A percentile compares a stretch with the other conserved stretches of the same genome.
Conservation (phyloP, 1,139 yeast species). For the Meyerozyma smithsonii region DNA sequence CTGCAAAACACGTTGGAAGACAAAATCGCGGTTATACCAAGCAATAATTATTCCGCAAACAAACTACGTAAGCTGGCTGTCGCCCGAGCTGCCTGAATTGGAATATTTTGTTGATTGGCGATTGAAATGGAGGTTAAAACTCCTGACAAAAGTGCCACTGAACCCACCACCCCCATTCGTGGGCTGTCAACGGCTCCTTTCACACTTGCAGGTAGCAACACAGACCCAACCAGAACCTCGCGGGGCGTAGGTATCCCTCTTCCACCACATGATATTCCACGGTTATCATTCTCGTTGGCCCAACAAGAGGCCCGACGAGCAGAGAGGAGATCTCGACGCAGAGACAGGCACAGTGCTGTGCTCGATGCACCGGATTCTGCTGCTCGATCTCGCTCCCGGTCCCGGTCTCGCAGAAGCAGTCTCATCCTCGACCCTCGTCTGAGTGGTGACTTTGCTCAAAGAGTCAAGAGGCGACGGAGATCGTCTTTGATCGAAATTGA, state of each 20-base stretch:
- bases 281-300: conserved; percentile 11
- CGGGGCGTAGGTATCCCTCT: conserved; percentile 13
- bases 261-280: conserved; percentile 26
- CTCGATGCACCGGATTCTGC: conserved; percentile 1
- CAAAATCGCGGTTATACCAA: no score
- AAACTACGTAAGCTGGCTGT: no score
- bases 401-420: background rate
- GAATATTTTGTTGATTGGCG: no score
- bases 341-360: background rate
- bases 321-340: conserved; percentile 1
- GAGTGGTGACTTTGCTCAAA: conserved; percentile 8
- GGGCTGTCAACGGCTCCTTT: conserved; percentile 4
- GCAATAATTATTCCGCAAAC: no score
- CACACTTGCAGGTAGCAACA: background rate
- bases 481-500: conserved; percentile 25
- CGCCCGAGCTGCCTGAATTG: no score
- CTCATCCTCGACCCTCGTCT: conserved; percentile 9
- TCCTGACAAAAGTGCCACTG: conserved; percentile 13
- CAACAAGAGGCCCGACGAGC: conserved; percentile 1
- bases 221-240: conserved; percentile 5
- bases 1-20: no score
- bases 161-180: conserved; percentile 28
- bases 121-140: conserved; percentile 4
- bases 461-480: conserved; percentile 20
- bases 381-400: conserved; percentile 5